Evolutionary conservation across 2,329 filamentous ascomycete genomes (phyloP), one percentile per base, ranked within the genome.

Genomic region (Hymenoscyphus fructigenus): DNA sequence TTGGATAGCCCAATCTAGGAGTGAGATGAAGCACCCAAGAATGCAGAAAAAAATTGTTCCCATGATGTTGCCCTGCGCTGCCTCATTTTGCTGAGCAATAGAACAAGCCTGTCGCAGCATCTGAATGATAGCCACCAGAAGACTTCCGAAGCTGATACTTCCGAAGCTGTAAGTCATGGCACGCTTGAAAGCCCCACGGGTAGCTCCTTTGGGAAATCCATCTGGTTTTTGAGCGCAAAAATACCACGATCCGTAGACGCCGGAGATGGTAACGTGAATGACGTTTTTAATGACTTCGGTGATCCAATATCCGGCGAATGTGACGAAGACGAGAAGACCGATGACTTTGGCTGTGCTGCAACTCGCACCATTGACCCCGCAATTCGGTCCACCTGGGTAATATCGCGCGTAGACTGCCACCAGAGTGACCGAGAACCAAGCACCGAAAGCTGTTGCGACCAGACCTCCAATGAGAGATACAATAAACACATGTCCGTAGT

Each of bases 221-320:
- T 83, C 79, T 0, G 85, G 78, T 63, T 85, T 84, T 32, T 84
- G 79, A 7, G 82, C 79, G 69, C 86, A 90, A 76, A 96, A 97
- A 80, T 96, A 98, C 94, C 94, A 98, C 0, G 90, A 90, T 0
- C 92, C 93, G 72, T 96, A 97, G 0, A 97, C 88, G 0, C 94
- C 93, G 0, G 92, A 91, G 65, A 97, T 90, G 28, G 88, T 93
- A 1, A 90, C 90, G 75, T 98, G 93, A 57, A 97, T 91, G 0
- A 91, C 93, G 78, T 96, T 97, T 81, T 97, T 97, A 71, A 97
- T 80, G 84, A 91, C 94, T 76, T 98, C 94, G 1, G 91, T 90
- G 69, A 97, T 88, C 94, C 94, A 98, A 79, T 96, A 97, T 78
- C 89, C 91, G 61, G 93, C 89, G 73, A 98, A 97, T 0, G 93